A percentile compares a stretch with the other conserved stretches of the same genome.
These are phyloP conservation scores for Quercus robur DNA, from an alignment of 306 rosid genomes.

Conservation along the genomic window DNA sequence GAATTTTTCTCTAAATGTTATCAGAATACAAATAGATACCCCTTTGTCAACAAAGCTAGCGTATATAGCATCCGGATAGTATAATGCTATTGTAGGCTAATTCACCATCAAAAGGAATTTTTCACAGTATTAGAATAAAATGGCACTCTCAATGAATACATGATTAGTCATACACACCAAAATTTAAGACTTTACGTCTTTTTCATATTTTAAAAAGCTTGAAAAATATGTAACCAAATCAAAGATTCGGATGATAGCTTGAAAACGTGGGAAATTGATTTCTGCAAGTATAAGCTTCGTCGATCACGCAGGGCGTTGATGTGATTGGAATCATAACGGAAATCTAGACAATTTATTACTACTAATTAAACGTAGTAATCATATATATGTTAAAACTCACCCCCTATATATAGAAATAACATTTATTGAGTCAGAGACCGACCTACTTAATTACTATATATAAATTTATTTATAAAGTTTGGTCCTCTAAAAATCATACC, in stretches of 20 bases:
- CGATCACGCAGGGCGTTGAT: constrained; percentile 33
- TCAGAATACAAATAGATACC: constrained; percentile 22
- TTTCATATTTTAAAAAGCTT: constrained; percentile 36
- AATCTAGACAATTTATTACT: constrained; percentile 15
- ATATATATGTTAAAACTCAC: constrained; percentile 9
- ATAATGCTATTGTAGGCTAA: constrained; percentile 28
- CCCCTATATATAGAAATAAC: neutral
- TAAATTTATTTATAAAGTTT: too few relatives aligned
- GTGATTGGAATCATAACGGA: constrained; percentile 41
- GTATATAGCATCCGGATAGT: constrained; percentile 25
- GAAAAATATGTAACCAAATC: constrained; percentile 26
- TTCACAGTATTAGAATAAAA: constrained; percentile 28
- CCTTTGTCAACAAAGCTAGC: constrained; percentile 47
- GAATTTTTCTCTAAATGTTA: constrained; percentile 14
- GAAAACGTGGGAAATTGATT: constrained; percentile 76
- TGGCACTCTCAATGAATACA: constrained; percentile 36
- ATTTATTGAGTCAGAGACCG: too few relatives aligned
- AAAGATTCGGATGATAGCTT: constrained; percentile 70
- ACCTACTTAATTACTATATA: too few relatives aligned
- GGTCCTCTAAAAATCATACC: too few relatives aligned
- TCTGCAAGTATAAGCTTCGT: constrained; percentile 78
- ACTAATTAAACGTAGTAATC: constrained; percentile 4
- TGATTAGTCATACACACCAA: constrained; percentile 29
- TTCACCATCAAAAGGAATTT: constrained; percentile 38
- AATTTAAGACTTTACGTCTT: constrained; percentile 54